Evolutionary conservation across 1,139 yeast genomes (phyloP), one percentile per base, ranked within the genome.

Genomic region (Hemisphaericaspora xylofermentans): DNA sequence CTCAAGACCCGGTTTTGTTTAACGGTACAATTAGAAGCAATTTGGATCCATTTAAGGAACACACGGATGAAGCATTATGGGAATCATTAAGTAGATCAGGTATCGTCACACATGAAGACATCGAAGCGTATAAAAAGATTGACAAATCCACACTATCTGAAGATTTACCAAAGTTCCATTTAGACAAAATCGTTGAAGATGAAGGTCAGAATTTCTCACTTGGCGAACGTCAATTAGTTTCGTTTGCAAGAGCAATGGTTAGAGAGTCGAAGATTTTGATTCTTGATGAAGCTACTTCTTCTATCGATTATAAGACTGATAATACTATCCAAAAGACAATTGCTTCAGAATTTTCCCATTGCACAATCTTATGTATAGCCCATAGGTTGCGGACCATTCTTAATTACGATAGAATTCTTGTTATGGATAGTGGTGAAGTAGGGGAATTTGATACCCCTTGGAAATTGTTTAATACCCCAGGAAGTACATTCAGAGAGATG

Each of bases 281-380:
- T 45, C 58, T 77, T 45, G 82, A 77, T 54, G 82, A 77, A 58
- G 82, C 82, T 17, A 76, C 82, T 0, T 73, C 80, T 1, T 72
- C 78, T 18, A 82, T 76, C 37, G 82, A 77, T 56, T 76, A 74
- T 50, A 79, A 73, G 51, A 77, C 82, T 3, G 82, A 76, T 52
- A 57, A 71, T 14, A 72, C 64, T 50, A 76, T 76, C 44, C 82
- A 76, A 51, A 53, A 57, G 6, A 75, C 81, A 9, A 74, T 77
- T 40, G 64, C 64, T 0, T 52, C 51, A 7, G 80, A 75, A 51
- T 76, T 76, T 45, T 40, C 56, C 7, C 55, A 66, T 24, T 71
- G 79, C 48, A 74, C 82, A 0, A 74, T 76, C 36, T 62, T 77
- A 47, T 76, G 80, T 56, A 76, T 76, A 57, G 82, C 82, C 3